These are phyloP conservation scores for Avena atlantica DNA, from an alignment of 176 grass and related monocot species.

Conservation along the genomic window DNA sequence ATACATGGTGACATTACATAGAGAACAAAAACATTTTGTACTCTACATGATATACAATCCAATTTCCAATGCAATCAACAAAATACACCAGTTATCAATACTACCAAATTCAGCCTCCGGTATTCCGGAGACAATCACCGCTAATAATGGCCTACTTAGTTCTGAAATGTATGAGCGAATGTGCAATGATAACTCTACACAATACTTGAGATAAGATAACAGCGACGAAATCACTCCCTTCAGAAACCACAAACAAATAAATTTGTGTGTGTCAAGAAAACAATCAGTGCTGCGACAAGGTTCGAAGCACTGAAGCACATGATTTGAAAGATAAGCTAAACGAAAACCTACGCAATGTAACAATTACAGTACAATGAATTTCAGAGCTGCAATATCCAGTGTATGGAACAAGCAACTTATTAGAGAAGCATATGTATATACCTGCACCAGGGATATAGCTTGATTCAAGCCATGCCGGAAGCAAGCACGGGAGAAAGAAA, in stretches of 20 bases:
- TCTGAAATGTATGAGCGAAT: not conserved
- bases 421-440: not conserved
- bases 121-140: not conserved
- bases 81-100: not conserved
- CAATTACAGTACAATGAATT: not conserved
- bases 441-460: slow-evolving; percentile 22
- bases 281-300: not conserved
- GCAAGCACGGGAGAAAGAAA: not conserved
- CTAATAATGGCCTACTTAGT: not conserved
- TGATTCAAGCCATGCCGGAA: slow-evolving; percentile 23
- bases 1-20: not conserved
- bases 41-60: slow-evolving; percentile 4
- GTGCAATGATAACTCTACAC: not conserved
- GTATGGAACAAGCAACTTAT: not conserved
- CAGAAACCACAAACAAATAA: not conserved
- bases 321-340: not conserved
- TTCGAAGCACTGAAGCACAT: not conserved
- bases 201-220: not conserved
- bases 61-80: not conserved
- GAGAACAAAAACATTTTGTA: not conserved
- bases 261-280: not conserved
- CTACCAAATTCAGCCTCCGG: too few species aligned
- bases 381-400: not conserved
- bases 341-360: not conserved
- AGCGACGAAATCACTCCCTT: not conserved